Evolutionary conservation across 1,284 basidiomycete species (phyloP), one percentile per base, ranked within the genome.

Genomic region (Ganoderma resinaceum): DNA sequence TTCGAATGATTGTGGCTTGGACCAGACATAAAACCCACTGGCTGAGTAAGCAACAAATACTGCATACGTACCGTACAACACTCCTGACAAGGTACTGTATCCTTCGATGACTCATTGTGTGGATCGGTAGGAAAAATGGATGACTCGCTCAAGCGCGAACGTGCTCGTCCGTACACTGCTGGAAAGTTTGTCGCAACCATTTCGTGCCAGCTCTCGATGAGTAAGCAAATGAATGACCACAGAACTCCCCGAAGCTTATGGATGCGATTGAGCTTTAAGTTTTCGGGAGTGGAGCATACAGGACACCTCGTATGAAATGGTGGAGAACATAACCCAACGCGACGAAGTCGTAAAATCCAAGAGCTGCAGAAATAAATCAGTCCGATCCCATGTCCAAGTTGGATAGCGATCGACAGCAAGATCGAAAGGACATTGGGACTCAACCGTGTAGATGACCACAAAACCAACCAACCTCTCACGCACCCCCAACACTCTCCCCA

Each of bases 11-110:
- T 16, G 26, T 53, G 29, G 9, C 7, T 40, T 38, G 42, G 37
- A 52, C 64, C 58, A 38, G 29, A 61, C 9, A n/a, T 7, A 46
- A n/a, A 46, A 14, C 37, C 43, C 61, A 26, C 12, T n/a, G 49
- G 58, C 49, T 49, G 63, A 40, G 43, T 53, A 23, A 66, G 46
- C 35, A 46, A 33, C 11, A 23, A 46, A 23, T 46, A n/a, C 9
- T n/a, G 8, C n/a, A 9, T 12, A 26, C 49, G 9, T 26, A 53
- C 23, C 26, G 11, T 53, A 55, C 52, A 55, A 55, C 52, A 12
- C 31, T 55, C 52, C 26, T 55, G 16, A 16, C 29, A 53, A 31
- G 4, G 9, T 31, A 20, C 18, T 14, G 16, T 31, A 12, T 12
- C 49, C 3, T 53, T 53, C 29, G 29, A 33, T 55, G 52, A 55